Evolutionary conservation across 345 rosid genomes (phyloP).

Genomic region (Eucalyptus coolabah): DNA sequence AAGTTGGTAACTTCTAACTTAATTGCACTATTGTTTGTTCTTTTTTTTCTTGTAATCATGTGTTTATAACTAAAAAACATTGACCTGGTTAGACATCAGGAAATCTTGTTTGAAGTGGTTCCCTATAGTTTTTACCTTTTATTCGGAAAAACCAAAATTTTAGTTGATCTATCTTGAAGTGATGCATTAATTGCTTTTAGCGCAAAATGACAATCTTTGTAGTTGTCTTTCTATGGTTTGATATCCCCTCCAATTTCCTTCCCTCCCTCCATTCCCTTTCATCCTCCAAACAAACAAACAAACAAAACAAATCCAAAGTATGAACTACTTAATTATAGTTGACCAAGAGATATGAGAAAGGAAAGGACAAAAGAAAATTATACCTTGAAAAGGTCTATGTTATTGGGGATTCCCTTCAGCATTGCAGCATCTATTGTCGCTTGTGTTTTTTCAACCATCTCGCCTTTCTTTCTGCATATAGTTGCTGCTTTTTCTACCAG

Average conservation of each 20-base stretch:
- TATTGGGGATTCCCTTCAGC: conserved; percentile 87
- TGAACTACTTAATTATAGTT: background rate
- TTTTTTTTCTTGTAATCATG: background rate
- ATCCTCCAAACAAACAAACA: background rate
- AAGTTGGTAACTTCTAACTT: background rate
- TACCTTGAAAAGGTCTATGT: conserved; percentile 94
- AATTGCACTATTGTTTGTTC: background rate
- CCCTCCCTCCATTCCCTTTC: background rate
- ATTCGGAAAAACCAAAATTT: background rate
- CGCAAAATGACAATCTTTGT: background rate
- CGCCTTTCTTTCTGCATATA: conserved; percentile 52
- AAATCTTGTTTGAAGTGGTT: background rate
- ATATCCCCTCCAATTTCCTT: background rate
- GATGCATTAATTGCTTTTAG: background rate
- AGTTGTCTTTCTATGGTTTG: background rate
- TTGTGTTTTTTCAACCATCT: conserved; percentile 75
- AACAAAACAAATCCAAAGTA: background rate
- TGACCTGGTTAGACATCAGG: background rate
- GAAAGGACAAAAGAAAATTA: background rate
- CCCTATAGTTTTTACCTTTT: background rate
- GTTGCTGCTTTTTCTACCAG: conserved; percentile 70
- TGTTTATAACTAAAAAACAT: background rate
- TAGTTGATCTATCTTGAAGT: background rate
- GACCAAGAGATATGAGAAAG: background rate
- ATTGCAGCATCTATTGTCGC: conserved; percentile 95